Percentiles rank a stretch among this genome's conserved stretches.
These are phyloP conservation scores for Fusarium dimerum DNA, from an alignment of 2,329 filamentous ascomycete species.

Conservation along the genomic window DNA sequence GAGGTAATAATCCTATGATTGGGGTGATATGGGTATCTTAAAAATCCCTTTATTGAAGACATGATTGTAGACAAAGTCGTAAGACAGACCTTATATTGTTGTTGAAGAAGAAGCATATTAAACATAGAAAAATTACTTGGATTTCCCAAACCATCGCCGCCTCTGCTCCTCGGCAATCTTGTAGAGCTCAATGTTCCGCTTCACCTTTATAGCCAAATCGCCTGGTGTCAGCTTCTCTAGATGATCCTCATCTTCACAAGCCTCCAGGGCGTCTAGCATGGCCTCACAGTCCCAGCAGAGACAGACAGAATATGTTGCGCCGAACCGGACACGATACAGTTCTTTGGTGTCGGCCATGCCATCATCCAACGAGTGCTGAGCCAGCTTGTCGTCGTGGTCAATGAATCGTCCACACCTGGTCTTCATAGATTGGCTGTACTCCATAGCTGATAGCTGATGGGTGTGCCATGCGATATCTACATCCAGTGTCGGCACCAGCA, in stretches of 20 bases:
- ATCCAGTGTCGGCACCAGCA: conserved; percentile 41
- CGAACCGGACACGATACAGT: conserved; percentile 20
- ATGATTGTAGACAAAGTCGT: too few species aligned
- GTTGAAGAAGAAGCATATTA: too few species aligned
- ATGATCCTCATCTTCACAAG: conserved; percentile 1
- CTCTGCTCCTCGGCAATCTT: conserved; percentile 18
- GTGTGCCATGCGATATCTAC: conserved; percentile 46
- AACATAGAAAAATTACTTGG: not conserved
- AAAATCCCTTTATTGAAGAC: too few species aligned
- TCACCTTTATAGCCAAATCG: not conserved
- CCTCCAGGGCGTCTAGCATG: conserved; percentile 17
- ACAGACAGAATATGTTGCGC: conserved; percentile 15
- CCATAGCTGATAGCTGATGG: conserved; percentile 37
- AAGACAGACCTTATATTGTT: too few species aligned
- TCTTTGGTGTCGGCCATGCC: conserved; percentile 15
- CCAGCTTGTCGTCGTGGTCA: conserved; percentile 26
- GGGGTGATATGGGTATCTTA: too few species aligned
- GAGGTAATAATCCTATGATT: too few species aligned
- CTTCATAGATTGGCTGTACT: conserved; percentile 26
- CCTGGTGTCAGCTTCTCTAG: not conserved
- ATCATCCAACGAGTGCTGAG: conserved; percentile 3
- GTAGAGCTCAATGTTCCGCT: conserved; percentile 10
- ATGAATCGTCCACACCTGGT: conserved; percentile 28
- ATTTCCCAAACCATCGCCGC: not conserved
- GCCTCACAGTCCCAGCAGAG: conserved; percentile 26